Evolutionary conservation across 1,139 yeast species (phyloP).

Genomic region (Wickerhamomyces sp.): DNA sequence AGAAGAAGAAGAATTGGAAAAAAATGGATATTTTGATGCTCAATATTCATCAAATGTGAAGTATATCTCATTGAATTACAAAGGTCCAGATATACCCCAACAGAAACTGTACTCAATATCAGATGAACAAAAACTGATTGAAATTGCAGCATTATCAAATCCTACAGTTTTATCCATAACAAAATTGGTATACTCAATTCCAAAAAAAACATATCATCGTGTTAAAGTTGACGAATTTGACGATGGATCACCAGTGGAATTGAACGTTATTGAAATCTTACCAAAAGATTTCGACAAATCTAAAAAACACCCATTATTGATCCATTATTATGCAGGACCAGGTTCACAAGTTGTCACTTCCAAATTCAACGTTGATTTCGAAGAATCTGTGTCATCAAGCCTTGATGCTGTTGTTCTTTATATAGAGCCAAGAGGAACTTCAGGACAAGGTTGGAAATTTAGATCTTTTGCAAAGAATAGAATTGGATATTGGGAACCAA

Average conservation of each 20-base stretch:
- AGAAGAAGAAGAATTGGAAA: slow-evolving; percentile 33
- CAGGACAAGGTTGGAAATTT: slow-evolving; percentile 78
- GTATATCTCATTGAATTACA: slow-evolving; percentile 46
- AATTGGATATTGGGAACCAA: slow-evolving; percentile 84
- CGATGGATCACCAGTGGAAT: slow-evolving; percentile 32
- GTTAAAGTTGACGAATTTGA: slow-evolving; percentile 37
- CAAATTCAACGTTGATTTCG: slow-evolving; percentile 53
- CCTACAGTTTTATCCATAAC: slow-evolving; percentile 16
- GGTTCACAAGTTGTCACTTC: slow-evolving; percentile 73
- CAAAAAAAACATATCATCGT: slow-evolving; percentile 47
- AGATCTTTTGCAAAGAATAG: slow-evolving; percentile 61
- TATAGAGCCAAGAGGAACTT: slow-evolving; percentile 95
- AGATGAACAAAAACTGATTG: slow-evolving; percentile 27
- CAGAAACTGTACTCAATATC: slow-evolving; percentile 8
- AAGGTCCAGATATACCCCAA: slow-evolving; percentile 64
- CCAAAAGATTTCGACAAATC: slow-evolving; percentile 59
- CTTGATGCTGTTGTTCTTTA: slow-evolving; percentile 71
- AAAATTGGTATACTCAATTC: slow-evolving; percentile 42
- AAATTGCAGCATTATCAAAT: slow-evolving; percentile 24
- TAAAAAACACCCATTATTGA: slow-evolving; percentile 70
- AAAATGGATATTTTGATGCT: slow-evolving; percentile 57
- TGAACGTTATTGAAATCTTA: slow-evolving; percentile 67
- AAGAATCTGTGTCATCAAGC: slow-evolving; percentile 62
- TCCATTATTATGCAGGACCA: slow-evolving; percentile 91
- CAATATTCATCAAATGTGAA: slow-evolving; percentile 55